Base-by-base conservation (phyloP, 495 filamentous ascomycete genomes). In the Amniculicola lignicola region DNA sequence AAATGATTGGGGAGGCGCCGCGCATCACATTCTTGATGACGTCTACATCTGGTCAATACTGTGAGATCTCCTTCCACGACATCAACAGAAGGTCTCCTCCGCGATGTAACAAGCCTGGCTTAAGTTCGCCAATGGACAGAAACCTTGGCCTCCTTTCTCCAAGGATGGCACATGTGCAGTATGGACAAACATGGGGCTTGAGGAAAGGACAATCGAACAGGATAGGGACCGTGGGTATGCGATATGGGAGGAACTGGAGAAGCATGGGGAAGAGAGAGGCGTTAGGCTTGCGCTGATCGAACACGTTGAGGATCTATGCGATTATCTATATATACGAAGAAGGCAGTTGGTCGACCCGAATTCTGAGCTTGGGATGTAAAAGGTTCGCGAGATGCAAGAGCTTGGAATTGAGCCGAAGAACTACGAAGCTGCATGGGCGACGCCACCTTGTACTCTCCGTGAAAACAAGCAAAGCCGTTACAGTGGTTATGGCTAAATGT, bases 1-100 rank as follows among this genome's bases (percentile, higher is more conserved):
- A n/a, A 47, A 47, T 47, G 43, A 47, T n/a, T 47, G 43, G 43
- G 43, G 43, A 1, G 43, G 43, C 4, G 4, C 29, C n/a, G 43
- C 43, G 43, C 43, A 47, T 47, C 43, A 47, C 29, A 47, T 18
- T 29, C 24, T 47, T 18, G 43, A 47, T 47, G 29, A 47, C 29
- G 43, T 29, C 12, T 47, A 47, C 29, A 29, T 47, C 9, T 47
- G 43, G 43, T 18, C 19, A 1, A 18, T 47, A n/a, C 24, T 47
- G 24, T 14, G 27, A 14, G 2, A 47, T n/a, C 1, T 11, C 14
- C 19, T 47, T 9, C 43, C 43, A 4, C 22, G 2, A n/a, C 21
- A 47, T 9, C 43, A 47, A 15, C 43, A 47, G 43, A 24, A 29
- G n/a, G 43, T 47, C 12, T 27, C 22, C n/a, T 11, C 21, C 14